Evolutionary conservation across 441 rosid genomes (phyloP).

Genomic region (Gossypium aridum): DNA sequence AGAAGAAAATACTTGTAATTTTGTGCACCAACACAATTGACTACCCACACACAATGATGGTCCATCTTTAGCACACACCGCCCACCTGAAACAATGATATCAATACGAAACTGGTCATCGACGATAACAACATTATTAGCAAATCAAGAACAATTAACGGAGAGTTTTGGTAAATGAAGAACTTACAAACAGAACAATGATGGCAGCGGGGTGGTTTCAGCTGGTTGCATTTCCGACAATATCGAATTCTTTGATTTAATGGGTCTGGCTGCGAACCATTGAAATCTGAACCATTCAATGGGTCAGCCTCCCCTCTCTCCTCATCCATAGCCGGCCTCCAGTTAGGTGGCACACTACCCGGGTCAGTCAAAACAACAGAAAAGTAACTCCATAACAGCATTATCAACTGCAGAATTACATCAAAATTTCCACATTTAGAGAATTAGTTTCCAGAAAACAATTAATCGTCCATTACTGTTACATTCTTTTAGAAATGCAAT

Average conservation of each 20-base stretch:
- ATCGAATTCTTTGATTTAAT: conserved; percentile 47
- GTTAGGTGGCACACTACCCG: conserved; percentile 74
- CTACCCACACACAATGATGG: conserved; percentile 97
- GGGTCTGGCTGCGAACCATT: conserved; percentile 41
- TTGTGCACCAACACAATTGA: conserved; percentile 81
- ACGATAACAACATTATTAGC: neutral
- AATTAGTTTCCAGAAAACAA: neutral
- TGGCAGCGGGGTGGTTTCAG: conserved; percentile 84
- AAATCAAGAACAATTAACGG: neutral
- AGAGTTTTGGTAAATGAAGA: conserved; percentile 8
- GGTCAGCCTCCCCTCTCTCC: conserved; percentile 70
- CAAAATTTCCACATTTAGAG: conserved; percentile 17
- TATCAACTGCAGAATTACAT: conserved; percentile 44
- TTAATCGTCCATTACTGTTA: neutral
- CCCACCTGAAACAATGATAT: conserved; percentile 48
- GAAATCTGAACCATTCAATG: conserved; percentile 51
- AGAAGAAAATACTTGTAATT: conserved; percentile 86
- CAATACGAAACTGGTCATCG: neutral
- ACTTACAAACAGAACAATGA: conserved; percentile 88
- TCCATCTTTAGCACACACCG: conserved; percentile 88
- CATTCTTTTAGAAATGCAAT: neutral
- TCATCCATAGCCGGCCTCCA: conserved; percentile 67
- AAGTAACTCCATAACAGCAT: conserved; percentile 90
- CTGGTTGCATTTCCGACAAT: conserved; percentile 76
- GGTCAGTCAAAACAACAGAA: conserved; percentile 76